Conservation (phyloP, 1,284 basidiomycete species). For the Ustanciosporium gigantosporum region DNA sequence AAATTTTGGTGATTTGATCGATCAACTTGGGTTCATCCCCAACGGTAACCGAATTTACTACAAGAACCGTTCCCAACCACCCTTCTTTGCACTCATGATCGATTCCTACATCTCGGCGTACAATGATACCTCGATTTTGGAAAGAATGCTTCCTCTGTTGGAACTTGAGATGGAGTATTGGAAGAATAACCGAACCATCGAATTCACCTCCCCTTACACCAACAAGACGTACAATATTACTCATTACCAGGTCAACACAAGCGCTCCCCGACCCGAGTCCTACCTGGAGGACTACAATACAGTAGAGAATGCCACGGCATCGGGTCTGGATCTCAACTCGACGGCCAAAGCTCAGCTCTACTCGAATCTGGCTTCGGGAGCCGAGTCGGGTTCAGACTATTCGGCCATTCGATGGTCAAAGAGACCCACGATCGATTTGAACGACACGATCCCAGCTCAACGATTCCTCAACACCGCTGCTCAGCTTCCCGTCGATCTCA, state of each 20-base stretch:
- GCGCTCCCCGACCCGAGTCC: slow-evolving; percentile 81
- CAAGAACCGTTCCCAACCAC: slow-evolving; percentile 85
- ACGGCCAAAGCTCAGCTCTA: slow-evolving; percentile 73
- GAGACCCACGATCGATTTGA: slow-evolving; percentile 64
- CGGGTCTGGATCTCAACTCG: slow-evolving; percentile 64
- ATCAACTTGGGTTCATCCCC: slow-evolving; percentile 88
- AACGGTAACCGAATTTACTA: slow-evolving; percentile 85
- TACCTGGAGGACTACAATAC: slow-evolving; percentile 73
- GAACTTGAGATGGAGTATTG: slow-evolving; percentile 83
- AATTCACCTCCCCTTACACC: slow-evolving; percentile 75
- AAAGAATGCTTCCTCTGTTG: slow-evolving; percentile 69
- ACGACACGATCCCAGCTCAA: slow-evolving; percentile 67
- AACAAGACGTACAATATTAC: slow-evolving; percentile 71
- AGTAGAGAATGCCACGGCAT: slow-evolving; percentile 66
- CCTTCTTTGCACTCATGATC: slow-evolving; percentile 71
- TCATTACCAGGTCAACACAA: slow-evolving; percentile 72
- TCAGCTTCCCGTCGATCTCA: slow-evolving; percentile 77
- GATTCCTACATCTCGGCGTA: slow-evolving; percentile 69
- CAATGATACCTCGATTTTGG: slow-evolving; percentile 70
- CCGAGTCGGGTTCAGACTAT: slow-evolving; percentile 71
- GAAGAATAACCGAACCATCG: slow-evolving; percentile 73
- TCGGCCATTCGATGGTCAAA: slow-evolving; percentile 65
- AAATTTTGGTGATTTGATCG: slow-evolving; percentile 77
- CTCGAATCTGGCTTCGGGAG: slow-evolving; percentile 81
- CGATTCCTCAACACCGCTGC: slow-evolving; percentile 73